Base-by-base conservation (phyloP, 495 filamentous ascomycete species). In the Pyrenopolyporus hunteri region DNA sequence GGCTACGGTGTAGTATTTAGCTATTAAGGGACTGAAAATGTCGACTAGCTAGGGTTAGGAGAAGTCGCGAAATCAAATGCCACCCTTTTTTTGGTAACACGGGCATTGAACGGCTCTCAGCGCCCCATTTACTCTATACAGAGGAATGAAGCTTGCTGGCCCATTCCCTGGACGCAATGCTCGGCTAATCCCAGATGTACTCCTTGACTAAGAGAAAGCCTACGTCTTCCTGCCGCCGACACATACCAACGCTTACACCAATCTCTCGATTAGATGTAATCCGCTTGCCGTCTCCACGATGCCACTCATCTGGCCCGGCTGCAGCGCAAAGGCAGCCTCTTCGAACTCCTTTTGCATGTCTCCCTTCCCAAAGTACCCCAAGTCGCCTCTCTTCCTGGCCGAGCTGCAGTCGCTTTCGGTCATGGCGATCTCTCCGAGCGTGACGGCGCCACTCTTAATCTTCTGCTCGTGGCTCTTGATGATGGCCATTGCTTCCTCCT, bases 271-370 rank as follows among this genome's bases (percentile, higher is more conserved):
- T 74, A 98, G 82, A 81, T 98, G 94, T 58, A 97, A 77, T 1
- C 94, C 94, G 19, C 91, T 96, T n/a, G 91, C 91, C 3, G 93
- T 97, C 69, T 96, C 89, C 0, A 97, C 89, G 22, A 96, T 78
- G 16, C 80, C 76, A 70, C 91, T 96, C 52, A 98, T 84, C 72
- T 97, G 86, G 16, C 91, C 91, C 0, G 87, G 87, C 70, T 91
- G 84, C 26, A 98, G 76, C 10, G 86, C 86, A 77, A 98, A 98
- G 3, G 93, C 88, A 0, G 92, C 92, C 25, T 97, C 91, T 74
- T 98, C 94, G 63, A 98, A 98, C 75, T 98, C 94, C 80, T 93
- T 96, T 70, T 98, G 94, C 94, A 98, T 98, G 66, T 98, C 94
- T 4, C 91, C 89, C 52, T 77, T 85, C 17, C 91, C 92, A 69